Evolutionary conservation across 208 protist species (phyloP).

Genomic region (Wallacemonas collosoma): DNA sequence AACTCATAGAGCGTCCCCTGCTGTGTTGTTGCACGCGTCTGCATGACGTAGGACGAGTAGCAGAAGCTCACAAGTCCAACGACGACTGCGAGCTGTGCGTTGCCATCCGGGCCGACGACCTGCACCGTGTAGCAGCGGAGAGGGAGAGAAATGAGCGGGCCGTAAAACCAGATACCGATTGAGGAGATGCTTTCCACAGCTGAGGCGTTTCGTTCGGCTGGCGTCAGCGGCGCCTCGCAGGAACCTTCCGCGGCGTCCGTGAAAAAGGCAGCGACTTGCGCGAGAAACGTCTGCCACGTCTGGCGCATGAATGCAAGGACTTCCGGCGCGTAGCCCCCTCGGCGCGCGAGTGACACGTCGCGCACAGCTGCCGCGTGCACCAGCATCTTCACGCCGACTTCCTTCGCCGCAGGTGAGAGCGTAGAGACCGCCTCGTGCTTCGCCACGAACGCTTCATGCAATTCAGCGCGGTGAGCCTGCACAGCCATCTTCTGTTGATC

Average conservation of each 20-base stretch:
- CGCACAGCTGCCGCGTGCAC: conserved; percentile 47
- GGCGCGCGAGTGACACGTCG: conserved; percentile 25
- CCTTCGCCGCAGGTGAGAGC: conserved; percentile 34
- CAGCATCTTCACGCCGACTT: conserved; percentile 47
- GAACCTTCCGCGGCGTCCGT: background rate
- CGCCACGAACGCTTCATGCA: conserved; percentile 50
- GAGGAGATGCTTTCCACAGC: conserved; percentile 75
- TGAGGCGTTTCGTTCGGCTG: conserved; percentile 25
- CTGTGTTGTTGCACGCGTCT: conserved; percentile 50
- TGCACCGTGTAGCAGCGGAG: conserved; percentile 67
- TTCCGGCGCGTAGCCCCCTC: conserved; percentile 26
- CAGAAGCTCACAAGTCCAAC: conserved; percentile 68
- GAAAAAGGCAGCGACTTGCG: conserved; percentile 50
- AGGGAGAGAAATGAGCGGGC: conserved; percentile 58
- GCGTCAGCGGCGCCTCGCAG: background rate
- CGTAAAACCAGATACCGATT: conserved; percentile 73
- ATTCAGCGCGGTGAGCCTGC: conserved; percentile 21
- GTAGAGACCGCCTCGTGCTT: conserved; percentile 25
- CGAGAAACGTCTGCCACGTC: conserved; percentile 60
- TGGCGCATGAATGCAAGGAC: conserved; percentile 56
- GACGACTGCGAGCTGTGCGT: conserved; percentile 43
- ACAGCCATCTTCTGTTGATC: conserved; percentile 32
- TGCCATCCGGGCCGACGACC: conserved; percentile 33
- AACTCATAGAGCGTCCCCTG: conserved; percentile 45
- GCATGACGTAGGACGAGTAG: conserved; percentile 83